Conservation (phyloP, 2,329 filamentous ascomycete genomes). For the Fusarium mangiferae region DNA sequence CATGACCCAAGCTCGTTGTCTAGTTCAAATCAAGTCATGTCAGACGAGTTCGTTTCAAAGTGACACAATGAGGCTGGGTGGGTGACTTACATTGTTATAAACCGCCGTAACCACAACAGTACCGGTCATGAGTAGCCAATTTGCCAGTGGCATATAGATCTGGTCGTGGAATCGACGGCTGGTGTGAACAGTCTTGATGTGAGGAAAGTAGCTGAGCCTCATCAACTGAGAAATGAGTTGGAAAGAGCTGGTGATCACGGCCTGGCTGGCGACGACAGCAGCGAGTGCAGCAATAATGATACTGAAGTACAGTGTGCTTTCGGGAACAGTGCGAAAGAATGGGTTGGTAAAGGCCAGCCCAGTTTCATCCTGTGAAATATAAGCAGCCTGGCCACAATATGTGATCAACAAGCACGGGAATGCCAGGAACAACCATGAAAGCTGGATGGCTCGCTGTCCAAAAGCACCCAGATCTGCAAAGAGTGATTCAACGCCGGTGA, state of each 20-base stretch:
- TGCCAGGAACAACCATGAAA: conserved; percentile 75
- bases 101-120: conserved; percentile 79
- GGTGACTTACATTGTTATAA: conserved; percentile 71
- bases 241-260: conserved; percentile 81
- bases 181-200: conserved; percentile 78
- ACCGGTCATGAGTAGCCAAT: conserved; percentile 81
- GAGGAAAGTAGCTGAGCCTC: conserved; percentile 77
- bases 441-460: conserved; percentile 73
- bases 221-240: conserved; percentile 77
- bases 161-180: conserved; percentile 77
- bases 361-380: conserved; percentile 69
- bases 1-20: conserved; percentile 76
- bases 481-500: conserved; percentile 82
- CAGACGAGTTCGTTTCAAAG: not conserved
- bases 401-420: conserved; percentile 74
- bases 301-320: conserved; percentile 73
- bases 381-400: conserved; percentile 80
- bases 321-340: conserved; percentile 77
- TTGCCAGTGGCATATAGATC: conserved; percentile 79
- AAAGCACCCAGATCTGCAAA: conserved; percentile 85
- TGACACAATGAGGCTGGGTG: not conserved
- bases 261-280: conserved; percentile 80
- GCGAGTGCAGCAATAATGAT: conserved; percentile 76
- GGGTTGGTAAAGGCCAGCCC: conserved; percentile 64
- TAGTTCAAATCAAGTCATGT: conserved; percentile 4